Evolutionary conservation across 345 rosid species (phyloP).

Genomic region (Eucalyptus urophylla): DNA sequence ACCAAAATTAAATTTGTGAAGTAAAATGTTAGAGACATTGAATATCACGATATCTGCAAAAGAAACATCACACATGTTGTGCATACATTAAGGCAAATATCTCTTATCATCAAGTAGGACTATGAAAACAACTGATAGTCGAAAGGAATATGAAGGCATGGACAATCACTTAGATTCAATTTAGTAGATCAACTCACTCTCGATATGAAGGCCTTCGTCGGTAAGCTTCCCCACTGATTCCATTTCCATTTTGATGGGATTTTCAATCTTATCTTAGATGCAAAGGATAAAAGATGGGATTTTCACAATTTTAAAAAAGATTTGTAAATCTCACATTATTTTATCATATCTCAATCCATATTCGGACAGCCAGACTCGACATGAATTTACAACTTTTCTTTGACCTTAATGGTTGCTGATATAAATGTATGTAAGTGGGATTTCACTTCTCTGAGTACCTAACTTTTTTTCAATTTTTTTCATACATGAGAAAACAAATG

Average conservation of each 20-base stretch:
- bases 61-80: neutral
- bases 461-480: neutral
- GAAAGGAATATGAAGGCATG: neutral
- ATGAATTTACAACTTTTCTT: neutral
- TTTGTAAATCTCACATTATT: neutral
- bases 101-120: neutral
- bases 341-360: neutral
- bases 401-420: neutral
- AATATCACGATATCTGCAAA: no score
- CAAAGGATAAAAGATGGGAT: neutral
- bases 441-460: neutral
- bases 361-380: accelerated
- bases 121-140: neutral
- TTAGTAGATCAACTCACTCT: neutral
- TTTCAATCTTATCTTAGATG: neutral
- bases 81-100: accelerated
- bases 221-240: neutral
- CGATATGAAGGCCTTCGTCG: neutral
- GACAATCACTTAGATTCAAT: neutral
- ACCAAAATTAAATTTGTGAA: no score
- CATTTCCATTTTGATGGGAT: neutral
- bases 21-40: no score
- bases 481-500: neutral
- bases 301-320: neutral
- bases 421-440: neutral